These are phyloP conservation scores for Ophioceras dolichostomum DNA, from an alignment of 2,329 filamentous ascomycete species.

Conservation along the genomic window DNA sequence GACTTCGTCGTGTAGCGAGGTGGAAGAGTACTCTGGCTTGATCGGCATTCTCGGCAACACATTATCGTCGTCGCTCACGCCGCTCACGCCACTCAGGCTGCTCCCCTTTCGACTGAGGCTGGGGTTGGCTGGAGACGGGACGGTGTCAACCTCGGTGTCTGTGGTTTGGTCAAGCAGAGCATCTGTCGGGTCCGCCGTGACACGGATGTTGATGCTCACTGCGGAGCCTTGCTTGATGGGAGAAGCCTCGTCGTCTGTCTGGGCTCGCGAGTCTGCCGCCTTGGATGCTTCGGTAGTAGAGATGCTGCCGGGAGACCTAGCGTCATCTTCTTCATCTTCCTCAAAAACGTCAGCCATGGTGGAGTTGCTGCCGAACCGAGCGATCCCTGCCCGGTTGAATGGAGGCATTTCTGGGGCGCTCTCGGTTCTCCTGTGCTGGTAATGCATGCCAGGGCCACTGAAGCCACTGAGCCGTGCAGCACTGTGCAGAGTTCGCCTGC, in stretches of 20 bases:
- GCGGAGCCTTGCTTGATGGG: conserved; percentile 1
- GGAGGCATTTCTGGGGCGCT: conserved; percentile 70
- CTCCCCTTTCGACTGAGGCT: conserved; percentile 34
- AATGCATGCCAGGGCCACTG: conserved; percentile 57
- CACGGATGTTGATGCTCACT: conserved; percentile 10
- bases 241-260: neutral
- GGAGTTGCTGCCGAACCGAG: conserved; percentile 52
- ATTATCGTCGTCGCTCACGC: conserved; percentile 28
- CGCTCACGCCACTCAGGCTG: conserved; percentile 31
- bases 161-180: conserved; percentile 2
- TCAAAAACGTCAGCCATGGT: conserved; percentile 83
- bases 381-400: conserved; percentile 55
- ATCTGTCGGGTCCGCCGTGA: conserved; percentile 6
- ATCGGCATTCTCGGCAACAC: conserved; percentile 23
- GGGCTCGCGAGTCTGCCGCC: neutral
- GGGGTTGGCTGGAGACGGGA: conserved; percentile 9
- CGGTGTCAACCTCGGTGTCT: conserved; percentile 6
- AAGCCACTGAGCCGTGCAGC: conserved; percentile 61
- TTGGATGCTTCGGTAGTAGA: neutral
- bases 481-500: conserved; percentile 63
- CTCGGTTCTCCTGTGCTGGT: conserved; percentile 62
- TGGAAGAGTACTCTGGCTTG: conserved; percentile 34
- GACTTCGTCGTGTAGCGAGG: conserved; percentile 37
- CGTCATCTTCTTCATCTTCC: conserved; percentile 60
- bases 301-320: conserved; percentile 10